Evolutionary conservation across 139 green algal species (phyloP).

Genomic region (Chlorella sorokiniana): DNA sequence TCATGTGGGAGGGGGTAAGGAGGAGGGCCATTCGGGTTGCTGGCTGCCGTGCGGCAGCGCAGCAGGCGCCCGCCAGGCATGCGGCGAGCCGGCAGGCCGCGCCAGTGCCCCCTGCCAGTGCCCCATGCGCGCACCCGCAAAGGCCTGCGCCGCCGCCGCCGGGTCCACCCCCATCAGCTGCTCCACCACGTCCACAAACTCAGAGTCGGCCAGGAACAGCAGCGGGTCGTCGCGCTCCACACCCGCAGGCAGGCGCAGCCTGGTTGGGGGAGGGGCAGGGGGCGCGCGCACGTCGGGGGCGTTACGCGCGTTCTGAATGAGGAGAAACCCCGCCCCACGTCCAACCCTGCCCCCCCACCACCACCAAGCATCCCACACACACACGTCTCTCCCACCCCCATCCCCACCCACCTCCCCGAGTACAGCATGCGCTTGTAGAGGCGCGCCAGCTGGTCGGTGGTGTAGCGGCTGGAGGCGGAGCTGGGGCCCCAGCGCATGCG

Average conservation of each 20-base stretch:
- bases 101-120: neutral
- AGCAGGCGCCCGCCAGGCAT: too few species aligned
- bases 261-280: neutral
- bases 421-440: conserved; percentile 47
- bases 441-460: conserved; percentile 35
- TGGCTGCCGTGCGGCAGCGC: neutral
- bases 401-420: conserved; percentile 24
- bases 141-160: conserved; percentile 5
- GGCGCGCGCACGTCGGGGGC: neutral
- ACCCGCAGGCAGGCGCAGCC: conserved; percentile 33
- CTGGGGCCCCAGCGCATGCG: conserved; percentile 19
- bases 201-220: conserved; percentile 35
- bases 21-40: neutral
- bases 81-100: too few species aligned
- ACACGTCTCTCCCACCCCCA: neutral
- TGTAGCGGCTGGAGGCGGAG: conserved; percentile 30
- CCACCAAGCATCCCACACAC: too few species aligned
- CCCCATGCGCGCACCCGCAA: neutral
- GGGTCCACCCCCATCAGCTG: conserved; percentile 45
- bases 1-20: neutral
- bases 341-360: too few species aligned
- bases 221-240: conserved; percentile 47
- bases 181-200: conserved; percentile 55
- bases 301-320: too few species aligned
- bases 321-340: too few species aligned